Conservation (phyloP, 768 basidiomycete genomes). For the Fibroporia radiculosa region DNA sequence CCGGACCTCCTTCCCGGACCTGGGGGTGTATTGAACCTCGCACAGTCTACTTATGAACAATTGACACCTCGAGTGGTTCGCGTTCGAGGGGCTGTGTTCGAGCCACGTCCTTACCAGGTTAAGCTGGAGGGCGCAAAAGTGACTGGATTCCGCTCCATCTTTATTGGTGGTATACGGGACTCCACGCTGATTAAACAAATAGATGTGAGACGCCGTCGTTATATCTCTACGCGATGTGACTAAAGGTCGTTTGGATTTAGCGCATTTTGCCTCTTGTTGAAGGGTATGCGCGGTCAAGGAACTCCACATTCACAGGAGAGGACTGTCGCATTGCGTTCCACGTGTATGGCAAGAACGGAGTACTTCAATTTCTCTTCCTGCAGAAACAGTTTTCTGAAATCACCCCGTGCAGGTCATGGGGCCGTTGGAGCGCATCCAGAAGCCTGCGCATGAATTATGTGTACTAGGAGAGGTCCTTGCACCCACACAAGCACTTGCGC, state of each 20-base stretch:
- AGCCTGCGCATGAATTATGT: not conserved
- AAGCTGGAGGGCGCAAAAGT: constrained; percentile 2
- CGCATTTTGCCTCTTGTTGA: not conserved
- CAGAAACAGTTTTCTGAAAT: not conserved
- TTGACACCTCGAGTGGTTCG: not conserved
- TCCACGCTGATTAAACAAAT: not conserved
- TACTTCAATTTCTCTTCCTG: not conserved
- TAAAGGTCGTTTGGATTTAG: not conserved
- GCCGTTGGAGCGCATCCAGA: not conserved
- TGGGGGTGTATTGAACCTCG: not conserved
- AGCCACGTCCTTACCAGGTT: not conserved
- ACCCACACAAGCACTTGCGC: not conserved
- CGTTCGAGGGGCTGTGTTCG: not conserved
- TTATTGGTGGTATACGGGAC: not conserved
- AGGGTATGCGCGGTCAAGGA: not conserved
- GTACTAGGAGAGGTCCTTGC: not conserved
- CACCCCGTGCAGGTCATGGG: not conserved
- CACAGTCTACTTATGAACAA: not conserved
- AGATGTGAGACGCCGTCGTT: not conserved
- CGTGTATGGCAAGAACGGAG: constrained; percentile 1
- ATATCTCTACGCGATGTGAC: not conserved
- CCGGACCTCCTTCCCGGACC: constrained; percentile 1
- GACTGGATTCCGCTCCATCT: not conserved
- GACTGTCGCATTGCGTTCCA: not conserved
- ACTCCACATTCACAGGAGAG: not conserved